phyloP scores from a whole-genome alignment of 2,329 filamentous ascomycete species.

The Atkinsonella hypoxylon region DNA sequence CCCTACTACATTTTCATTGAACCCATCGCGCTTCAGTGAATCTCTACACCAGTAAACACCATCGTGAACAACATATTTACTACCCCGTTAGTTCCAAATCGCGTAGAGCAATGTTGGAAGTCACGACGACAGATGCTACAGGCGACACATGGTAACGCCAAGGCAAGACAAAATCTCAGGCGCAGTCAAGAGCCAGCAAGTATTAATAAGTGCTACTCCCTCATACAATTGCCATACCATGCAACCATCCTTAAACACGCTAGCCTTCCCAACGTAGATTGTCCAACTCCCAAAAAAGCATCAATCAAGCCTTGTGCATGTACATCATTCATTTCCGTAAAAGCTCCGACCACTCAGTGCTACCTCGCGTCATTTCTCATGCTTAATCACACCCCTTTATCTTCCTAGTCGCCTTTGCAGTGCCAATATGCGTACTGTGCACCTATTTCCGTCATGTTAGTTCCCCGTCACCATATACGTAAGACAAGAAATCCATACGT shows the following conservation, averaged over 20 bases:
- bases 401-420: constrained; percentile 65
- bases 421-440: constrained; percentile 85
- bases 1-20: too few species aligned
- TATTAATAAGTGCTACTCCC: neutral
- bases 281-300: neutral
- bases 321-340: constrained; percentile 6
- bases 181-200: neutral
- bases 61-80: too few species aligned
- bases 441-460: constrained; percentile 34
- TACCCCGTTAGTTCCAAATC: too few species aligned
- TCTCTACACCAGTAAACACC: too few species aligned
- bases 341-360: neutral
- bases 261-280: constrained; percentile 1
- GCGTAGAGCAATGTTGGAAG: too few species aligned
- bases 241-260: neutral
- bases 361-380: neutral
- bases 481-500: constrained; percentile 13
- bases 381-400: constrained; percentile 27
- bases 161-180: neutral
- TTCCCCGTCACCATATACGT: neutral
- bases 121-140: too few species aligned
- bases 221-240: neutral
- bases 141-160: neutral
- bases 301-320: constrained; percentile 1
- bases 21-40: too few species aligned